phyloP scores from a whole-genome alignment of 768 basidiomycete species.

The Cystobasidium onofrii region DNA sequence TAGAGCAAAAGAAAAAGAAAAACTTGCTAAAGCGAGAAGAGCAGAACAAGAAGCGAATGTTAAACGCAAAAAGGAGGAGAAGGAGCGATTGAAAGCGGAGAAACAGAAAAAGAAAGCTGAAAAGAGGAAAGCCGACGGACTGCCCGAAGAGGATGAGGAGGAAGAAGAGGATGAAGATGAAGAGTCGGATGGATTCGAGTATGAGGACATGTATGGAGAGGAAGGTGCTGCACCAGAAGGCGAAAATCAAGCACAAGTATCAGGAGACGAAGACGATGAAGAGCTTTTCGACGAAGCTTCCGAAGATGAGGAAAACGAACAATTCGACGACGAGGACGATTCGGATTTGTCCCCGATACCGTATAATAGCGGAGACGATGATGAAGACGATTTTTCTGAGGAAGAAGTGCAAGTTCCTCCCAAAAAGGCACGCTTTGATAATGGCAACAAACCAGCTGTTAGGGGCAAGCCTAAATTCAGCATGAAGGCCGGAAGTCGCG shows the following conservation, averaged over 20 bases:
- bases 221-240: not conserved
- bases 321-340: slow-evolving; percentile 9
- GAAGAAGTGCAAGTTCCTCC: not conserved
- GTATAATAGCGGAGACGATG: slow-evolving; percentile 2
- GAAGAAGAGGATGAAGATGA: slow-evolving; percentile 48
- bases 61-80: slow-evolving; percentile 68
- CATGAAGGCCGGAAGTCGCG: not conserved
- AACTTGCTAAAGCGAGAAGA: slow-evolving; percentile 67
- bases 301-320: slow-evolving; percentile 22
- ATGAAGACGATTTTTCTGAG: slow-evolving; percentile 6
- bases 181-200: slow-evolving; percentile 46
- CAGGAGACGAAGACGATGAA: slow-evolving; percentile 17
- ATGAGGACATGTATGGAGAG: slow-evolving; percentile 32
- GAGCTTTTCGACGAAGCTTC: slow-evolving; percentile 13
- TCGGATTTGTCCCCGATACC: slow-evolving; percentile 21
- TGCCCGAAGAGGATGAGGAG: slow-evolving; percentile 45
- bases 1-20: slow-evolving; percentile 59
- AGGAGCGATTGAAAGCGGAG: slow-evolving; percentile 47
- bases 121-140: slow-evolving; percentile 33
- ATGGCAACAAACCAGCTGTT: not conserved
- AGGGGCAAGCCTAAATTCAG: slow-evolving; percentile 15
- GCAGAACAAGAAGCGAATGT: slow-evolving; percentile 89
- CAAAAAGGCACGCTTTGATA: not conserved
- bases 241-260: not conserved
- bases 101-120: slow-evolving; percentile 40